Evolutionary conservation across 495 filamentous ascomycete species (phyloP), one percentile per base, ranked within the genome.

Genomic region (Collariella sp.): DNA sequence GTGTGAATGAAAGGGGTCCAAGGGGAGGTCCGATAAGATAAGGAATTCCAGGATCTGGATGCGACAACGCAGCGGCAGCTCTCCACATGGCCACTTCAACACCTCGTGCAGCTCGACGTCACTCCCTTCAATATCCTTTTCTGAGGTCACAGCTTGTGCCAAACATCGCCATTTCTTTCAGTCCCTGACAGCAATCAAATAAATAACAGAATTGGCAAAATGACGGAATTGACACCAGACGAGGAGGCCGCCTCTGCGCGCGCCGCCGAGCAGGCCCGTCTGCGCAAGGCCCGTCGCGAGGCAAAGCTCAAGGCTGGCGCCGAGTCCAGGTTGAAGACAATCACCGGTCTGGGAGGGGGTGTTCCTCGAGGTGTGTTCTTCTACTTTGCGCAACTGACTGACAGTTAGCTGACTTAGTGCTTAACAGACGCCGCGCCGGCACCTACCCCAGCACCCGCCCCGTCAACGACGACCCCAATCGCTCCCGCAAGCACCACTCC

Each of bases 221-320:
- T 66, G 66, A 56, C 62, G 9, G 62, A 69, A 31, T 48, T 49
- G 13, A 43, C 55, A 2, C 20, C 62, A 13, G 52, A 63, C n/a
- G 71, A 74, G 44, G 72, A 70, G 19, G 66, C 70, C 1, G 73
- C 73, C 0, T 65, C 84, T 46, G 83, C 85, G 33, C 86, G 83
- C 9, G 83, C 86, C 44, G 79, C 83, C 10, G 80, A 86, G 57
- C 84, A 91, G 66, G 86, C 88, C 23, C 86, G 89, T 18, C 76
- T 89, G 35, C 89, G 91, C 58, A 90, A 93, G 58, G 90, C 95
- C 68, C 83, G 89, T 35, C 82, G 89, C 20, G 87, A 95, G 70
- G 88, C 90, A 26, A 96, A 95, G 73, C 85, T 96, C 70, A 84
- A 80, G 60, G 87, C 85, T 52, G 87, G 85, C 46, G 93, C 88